Percentiles rank a stretch among this genome's conserved stretches.
These are phyloP conservation scores for Bondarzewia mesenterica DNA, from an alignment of 1,284 basidiomycete genomes.

Conservation along the genomic window DNA sequence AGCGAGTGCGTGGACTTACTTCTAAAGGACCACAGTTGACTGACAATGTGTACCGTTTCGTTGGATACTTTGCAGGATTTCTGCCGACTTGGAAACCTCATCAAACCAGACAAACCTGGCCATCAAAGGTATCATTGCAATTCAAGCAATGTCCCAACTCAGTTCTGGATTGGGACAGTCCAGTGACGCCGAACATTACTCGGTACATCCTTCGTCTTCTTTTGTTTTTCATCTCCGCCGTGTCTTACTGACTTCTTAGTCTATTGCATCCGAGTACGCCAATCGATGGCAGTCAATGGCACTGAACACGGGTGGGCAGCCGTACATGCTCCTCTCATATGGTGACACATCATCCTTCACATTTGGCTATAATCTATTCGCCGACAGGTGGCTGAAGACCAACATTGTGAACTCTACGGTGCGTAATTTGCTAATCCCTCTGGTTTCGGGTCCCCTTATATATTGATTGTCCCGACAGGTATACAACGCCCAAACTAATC, in stretches of 20 bases:
- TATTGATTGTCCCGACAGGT: neutral
- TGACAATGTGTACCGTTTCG: too few relatives aligned
- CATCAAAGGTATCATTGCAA: constrained; percentile 18
- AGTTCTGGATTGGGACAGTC: constrained; percentile 9
- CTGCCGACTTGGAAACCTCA: neutral
- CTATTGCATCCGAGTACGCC: neutral
- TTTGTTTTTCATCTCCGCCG: neutral
- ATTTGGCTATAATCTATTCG: neutral
- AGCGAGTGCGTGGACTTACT: neutral
- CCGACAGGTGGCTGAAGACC: neutral
- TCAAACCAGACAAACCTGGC: constrained; percentile 6
- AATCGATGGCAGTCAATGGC: neutral
- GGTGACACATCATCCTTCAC: neutral
- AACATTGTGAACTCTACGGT: neutral
- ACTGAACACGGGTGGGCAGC: neutral
- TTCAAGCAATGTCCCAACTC: constrained; percentile 17
- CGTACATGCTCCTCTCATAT: neutral
- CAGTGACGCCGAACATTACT: constrained; percentile 11
- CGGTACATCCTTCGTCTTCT: neutral
- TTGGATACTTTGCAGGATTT: neutral
- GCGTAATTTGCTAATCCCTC: too few relatives aligned
- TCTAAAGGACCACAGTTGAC: neutral
- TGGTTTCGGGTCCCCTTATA: too few relatives aligned
- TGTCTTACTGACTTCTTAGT: neutral
- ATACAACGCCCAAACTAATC: neutral